Base-by-base conservation (phyloP, 192 early-diverging fungal species). In the Powellomyces hirtus region DNA sequence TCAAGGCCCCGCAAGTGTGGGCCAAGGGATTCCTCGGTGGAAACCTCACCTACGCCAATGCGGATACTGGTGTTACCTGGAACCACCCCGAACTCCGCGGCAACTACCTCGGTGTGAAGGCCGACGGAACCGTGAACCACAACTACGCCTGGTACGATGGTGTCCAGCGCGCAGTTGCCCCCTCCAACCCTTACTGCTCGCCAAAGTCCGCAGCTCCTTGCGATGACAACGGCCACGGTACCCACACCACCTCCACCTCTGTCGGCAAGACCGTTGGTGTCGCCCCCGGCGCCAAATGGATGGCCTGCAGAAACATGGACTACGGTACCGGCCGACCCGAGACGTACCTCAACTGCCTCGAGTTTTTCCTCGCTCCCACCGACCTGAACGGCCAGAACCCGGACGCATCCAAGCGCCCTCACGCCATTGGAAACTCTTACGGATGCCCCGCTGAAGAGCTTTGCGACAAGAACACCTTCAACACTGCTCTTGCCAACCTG, bases 241-340 rank as follows among this genome's bases (percentile, higher is more conserved):
- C 65, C 24, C 79, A 74, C 55, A 66, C 64, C 31, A 53, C 79
- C n/a, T 72, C 75, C 10, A 78, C 60, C 38, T 65, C 81, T 22
- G 87, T 71, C 24, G 75, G 81, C 1, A 65, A 44, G 24, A 79
- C 59, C 20, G 87, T 78, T 66, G 89, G 89, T 59, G 86, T 90
- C 45, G 89, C 89, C 34, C 42, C 84, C 86, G 72, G 85, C 85
- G 24, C 69, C 88, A 38, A 79, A 79, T 66, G 74, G 62, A 27
- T 1, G 49, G 24, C 87, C 89, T 31, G 53, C 64, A 26, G 89
- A 83, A 22, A 50, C 82, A 64, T 64, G 62, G 40, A 64, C 44
- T n/a, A 64, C 18, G 62, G 62, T 50, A n/a, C 33, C 62, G 62
- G 62, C 27, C 14, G 62, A 6, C 62, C 62, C 3, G 62, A 64